Base-by-base conservation (phyloP, 1,139 yeast genomes). In the Candida dubliniensis region DNA sequence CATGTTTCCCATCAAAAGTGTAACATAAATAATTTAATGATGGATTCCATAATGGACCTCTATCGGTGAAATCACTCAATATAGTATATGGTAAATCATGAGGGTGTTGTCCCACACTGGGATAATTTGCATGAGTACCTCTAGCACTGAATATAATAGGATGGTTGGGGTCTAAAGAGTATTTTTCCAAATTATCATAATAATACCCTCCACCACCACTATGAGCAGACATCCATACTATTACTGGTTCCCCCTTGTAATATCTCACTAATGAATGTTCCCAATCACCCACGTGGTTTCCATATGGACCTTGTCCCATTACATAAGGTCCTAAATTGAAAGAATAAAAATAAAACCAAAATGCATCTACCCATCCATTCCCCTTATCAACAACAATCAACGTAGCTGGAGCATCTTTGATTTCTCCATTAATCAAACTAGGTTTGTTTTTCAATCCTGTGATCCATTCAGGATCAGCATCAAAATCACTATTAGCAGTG, bases 181-280 rank as follows among this genome's bases (percentile, higher is more conserved):
- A 76, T 58, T 85, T 87, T 58, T 90, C 96, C 49, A 90, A 67
- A 26, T 89, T 86, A 24, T 78, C 73, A 60, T 82, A 91, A 52
- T 76, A 76, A 61, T 85, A 93, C 0, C 96, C 97, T 18, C 91
- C 86, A 3, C 99, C 99, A 9, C 98, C 97, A 1, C 97, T 96
- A 64, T 93, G 99, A 0, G 98, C 98, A 27, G 95, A 86, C 95
- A 93, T 87, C 98, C 98, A 93, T n/a, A 91, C 82, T 46, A 86
- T 78, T n/a, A 83, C 74, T 0, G 99, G 98, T 48, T 74, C 68
- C 0, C 96, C 96, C 4, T 86, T 77, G 54, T 82, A 78, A 61
- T 87, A 93, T 30, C 99, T 71, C 10, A 90, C 95, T 34, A 93
- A 67, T 2, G 96, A 82, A 62, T 93, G 99, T 57, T 93, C 99